Evolutionary conservation across 2,329 filamentous ascomycete genomes (phyloP).

Genomic region (Colletotrichum acutatum): DNA sequence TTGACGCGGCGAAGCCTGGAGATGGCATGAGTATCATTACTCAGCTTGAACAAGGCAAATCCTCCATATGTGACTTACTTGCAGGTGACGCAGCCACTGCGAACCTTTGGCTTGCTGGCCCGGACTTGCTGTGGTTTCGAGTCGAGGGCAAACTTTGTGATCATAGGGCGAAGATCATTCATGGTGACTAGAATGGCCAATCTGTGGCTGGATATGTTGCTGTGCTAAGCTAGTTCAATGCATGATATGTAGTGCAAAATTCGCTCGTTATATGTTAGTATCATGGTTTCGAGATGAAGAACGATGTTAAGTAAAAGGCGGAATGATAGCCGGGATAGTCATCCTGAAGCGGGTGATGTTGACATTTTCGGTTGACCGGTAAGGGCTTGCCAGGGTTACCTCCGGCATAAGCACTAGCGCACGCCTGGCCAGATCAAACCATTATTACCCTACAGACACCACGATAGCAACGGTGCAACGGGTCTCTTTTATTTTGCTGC

Average conservation of each 20-base stretch:
- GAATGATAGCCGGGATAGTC: not conserved
- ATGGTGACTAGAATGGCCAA: not conserved
- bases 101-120: constrained; percentile 18
- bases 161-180: not conserved
- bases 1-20: constrained; percentile 17
- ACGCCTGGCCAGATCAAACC: not conserved
- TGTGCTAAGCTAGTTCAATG: not conserved
- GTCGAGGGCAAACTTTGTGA: not conserved
- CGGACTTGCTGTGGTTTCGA: not conserved
- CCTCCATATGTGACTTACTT: not conserved
- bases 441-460: not conserved
- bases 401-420: not conserved
- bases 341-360: not conserved
- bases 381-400: not conserved
- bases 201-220: not conserved
- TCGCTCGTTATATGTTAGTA: not conserved
- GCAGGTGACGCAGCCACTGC: constrained; percentile 22
- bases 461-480: not conserved
- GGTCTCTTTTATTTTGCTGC: not conserved
- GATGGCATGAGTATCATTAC: not conserved
- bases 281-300: not conserved
- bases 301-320: not conserved
- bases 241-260: not conserved
- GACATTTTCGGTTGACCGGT: too few relatives aligned
- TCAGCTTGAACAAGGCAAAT: too few relatives aligned